Conservation (phyloP, 345 rosid species). For the Psidium friedrichsthalianum region DNA sequence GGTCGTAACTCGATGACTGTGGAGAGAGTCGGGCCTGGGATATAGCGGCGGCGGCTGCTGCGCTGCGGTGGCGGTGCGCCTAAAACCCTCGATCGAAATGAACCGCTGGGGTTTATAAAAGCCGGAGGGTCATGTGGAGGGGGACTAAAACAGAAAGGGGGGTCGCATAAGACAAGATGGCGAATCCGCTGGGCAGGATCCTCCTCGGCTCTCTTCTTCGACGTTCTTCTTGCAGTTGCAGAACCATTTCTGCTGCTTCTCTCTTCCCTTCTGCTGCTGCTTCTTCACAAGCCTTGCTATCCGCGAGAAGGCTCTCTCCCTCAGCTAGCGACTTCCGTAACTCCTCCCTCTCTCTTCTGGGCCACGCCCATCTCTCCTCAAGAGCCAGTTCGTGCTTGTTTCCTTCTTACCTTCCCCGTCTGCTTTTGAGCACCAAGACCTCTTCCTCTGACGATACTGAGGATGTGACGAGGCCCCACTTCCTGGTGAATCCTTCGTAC, state of each 20-base stretch:
- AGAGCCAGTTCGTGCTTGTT: neutral
- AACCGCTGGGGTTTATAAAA: neutral
- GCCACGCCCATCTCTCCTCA: neutral
- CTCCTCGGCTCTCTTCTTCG: neutral
- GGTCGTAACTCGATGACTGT: neutral
- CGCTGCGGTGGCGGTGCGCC: neutral
- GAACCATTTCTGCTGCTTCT: neutral
- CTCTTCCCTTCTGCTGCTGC: neutral
- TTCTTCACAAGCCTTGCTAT: neutral
- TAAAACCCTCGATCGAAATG: neutral
- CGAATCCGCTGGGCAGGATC: neutral
- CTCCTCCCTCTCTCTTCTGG: neutral
- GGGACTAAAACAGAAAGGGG: neutral
- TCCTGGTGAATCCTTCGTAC: neutral
- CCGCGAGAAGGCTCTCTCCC: neutral
- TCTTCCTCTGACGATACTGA: neutral
- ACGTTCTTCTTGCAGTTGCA: neutral
- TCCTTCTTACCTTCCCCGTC: neutral
- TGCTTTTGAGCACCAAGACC: neutral
- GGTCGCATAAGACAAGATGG: neutral
- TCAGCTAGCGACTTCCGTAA: neutral
- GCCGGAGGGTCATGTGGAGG: neutral
- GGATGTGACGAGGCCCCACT: neutral
- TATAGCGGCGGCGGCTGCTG: neutral
- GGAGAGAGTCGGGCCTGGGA: neutral